Evolutionary conservation across 1,284 basidiomycete species (phyloP).

Genomic region (Trametes pubescens): DNA sequence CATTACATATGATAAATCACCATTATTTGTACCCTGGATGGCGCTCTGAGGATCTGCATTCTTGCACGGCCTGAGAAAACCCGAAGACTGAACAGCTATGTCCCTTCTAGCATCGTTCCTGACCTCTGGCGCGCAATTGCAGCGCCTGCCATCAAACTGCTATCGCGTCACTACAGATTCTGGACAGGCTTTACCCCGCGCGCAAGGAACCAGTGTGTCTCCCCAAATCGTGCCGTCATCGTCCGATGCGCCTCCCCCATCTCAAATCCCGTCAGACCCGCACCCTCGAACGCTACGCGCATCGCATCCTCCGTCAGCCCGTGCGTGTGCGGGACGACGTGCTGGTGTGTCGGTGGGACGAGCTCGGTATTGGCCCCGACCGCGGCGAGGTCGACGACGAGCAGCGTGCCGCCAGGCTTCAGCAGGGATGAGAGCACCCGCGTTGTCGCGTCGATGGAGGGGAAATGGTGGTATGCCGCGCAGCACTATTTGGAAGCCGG

Average conservation of each 20-base stretch:
- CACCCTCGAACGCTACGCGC: slow-evolving; percentile 53
- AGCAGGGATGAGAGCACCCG: slow-evolving; percentile 59
- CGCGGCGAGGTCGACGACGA: slow-evolving; percentile 63
- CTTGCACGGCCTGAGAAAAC: too few relatives aligned
- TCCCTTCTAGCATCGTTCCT: too few relatives aligned
- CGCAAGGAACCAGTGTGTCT: slow-evolving; percentile 28
- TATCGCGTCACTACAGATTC: neutral
- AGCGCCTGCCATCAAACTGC: too few relatives aligned
- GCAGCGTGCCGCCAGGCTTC: slow-evolving; percentile 65
- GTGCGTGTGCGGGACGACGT: slow-evolving; percentile 59
- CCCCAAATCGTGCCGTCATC: slow-evolving; percentile 30
- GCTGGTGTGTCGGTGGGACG: slow-evolving; percentile 40
- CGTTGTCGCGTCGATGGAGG: slow-evolving; percentile 58
- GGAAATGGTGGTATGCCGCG: slow-evolving; percentile 67
- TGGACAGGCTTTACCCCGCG: slow-evolving; percentile 18
- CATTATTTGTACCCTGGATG: too few relatives aligned
- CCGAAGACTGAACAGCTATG: too few relatives aligned
- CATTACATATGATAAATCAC: too few relatives aligned
- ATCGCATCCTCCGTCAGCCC: slow-evolving; percentile 61
- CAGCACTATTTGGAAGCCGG: neutral
- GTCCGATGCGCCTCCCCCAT: slow-evolving; percentile 47
- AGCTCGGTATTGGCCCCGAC: slow-evolving; percentile 34
- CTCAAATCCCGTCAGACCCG: slow-evolving; percentile 53
- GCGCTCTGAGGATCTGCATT: too few relatives aligned
- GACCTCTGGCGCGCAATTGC: too few relatives aligned